These are phyloP conservation scores for Exophiala calicioides DNA, from an alignment of 2,329 filamentous ascomycete genomes.

Conservation along the genomic window DNA sequence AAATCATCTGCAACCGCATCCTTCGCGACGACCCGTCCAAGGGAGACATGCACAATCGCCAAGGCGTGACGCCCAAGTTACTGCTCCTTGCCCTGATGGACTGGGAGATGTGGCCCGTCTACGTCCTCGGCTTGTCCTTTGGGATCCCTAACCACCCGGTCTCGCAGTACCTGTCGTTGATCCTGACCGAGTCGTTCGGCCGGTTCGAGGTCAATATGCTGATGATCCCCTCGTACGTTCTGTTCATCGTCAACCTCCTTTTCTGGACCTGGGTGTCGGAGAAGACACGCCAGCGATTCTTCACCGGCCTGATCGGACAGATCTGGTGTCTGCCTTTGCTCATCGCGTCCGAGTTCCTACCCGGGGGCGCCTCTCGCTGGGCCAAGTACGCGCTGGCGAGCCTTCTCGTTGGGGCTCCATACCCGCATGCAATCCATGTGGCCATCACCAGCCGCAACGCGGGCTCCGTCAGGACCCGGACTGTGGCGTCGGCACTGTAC, in stretches of 20 bases:
- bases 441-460: slow-evolving; percentile 43
- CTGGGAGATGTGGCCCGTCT: slow-evolving; percentile 62
- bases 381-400: slow-evolving; percentile 53
- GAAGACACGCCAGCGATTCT: slow-evolving; percentile 52
- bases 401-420: slow-evolving; percentile 55
- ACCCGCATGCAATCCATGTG: slow-evolving; percentile 57
- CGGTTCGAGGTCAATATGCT: slow-evolving; percentile 65
- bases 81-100: slow-evolving; percentile 58
- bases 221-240: slow-evolving; percentile 53
- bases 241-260: slow-evolving; percentile 49
- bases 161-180: slow-evolving; percentile 60
- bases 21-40: slow-evolving; percentile 63
- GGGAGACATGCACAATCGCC: slow-evolving; percentile 62
- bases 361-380: slow-evolving; percentile 50
- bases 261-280: slow-evolving; percentile 56
- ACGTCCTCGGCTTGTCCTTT: slow-evolving; percentile 54
- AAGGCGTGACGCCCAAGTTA: slow-evolving; percentile 50
- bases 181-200: slow-evolving; percentile 57
- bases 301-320: slow-evolving; percentile 54
- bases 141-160: slow-evolving; percentile 56
- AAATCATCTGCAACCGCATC: slow-evolving; percentile 61
- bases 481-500: slow-evolving; percentile 41
- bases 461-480: slow-evolving; percentile 41
- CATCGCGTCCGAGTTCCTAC: slow-evolving; percentile 52
- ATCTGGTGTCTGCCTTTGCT: slow-evolving; percentile 57